These are phyloP conservation scores for Microcyclosporella mali DNA, from an alignment of 2,329 filamentous ascomycete genomes.

Conservation along the genomic window DNA sequence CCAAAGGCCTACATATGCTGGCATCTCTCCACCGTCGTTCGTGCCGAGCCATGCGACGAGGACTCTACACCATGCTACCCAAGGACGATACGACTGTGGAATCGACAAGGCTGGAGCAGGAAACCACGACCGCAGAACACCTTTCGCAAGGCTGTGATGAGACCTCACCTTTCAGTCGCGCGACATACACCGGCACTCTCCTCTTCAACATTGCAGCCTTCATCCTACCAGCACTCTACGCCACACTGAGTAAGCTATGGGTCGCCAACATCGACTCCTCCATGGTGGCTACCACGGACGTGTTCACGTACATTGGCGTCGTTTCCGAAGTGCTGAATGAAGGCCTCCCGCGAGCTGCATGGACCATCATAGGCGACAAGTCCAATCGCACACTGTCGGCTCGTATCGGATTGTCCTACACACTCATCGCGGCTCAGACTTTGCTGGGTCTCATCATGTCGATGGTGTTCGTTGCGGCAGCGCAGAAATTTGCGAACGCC, in stretches of 20 bases:
- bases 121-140: not conserved
- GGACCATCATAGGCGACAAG: constrained; percentile 62
- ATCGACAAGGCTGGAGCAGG: not conserved
- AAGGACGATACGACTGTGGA: constrained; percentile 5
- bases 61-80: constrained; percentile 12
- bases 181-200: constrained; percentile 50
- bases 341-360: constrained; percentile 62
- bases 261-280: constrained; percentile 60
- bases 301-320: constrained; percentile 63
- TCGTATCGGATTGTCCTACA: constrained; percentile 56
- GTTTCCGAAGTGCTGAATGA: constrained; percentile 66
- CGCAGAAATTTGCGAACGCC: constrained; percentile 49
- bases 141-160: too few relatives aligned
- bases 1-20: not conserved
- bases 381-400: constrained; percentile 46
- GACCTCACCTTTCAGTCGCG: constrained; percentile 9
- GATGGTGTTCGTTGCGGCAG: constrained; percentile 51
- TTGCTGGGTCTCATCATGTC: constrained; percentile 55
- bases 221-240: constrained; percentile 60
- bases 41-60: not conserved
- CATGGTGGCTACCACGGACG: constrained; percentile 58
- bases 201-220: constrained; percentile 59
- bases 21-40: not conserved
- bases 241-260: constrained; percentile 64
- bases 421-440: constrained; percentile 50